Conservation (phyloP, 2,329 filamentous ascomycete species). For the Incumbomyces delicatus region DNA sequence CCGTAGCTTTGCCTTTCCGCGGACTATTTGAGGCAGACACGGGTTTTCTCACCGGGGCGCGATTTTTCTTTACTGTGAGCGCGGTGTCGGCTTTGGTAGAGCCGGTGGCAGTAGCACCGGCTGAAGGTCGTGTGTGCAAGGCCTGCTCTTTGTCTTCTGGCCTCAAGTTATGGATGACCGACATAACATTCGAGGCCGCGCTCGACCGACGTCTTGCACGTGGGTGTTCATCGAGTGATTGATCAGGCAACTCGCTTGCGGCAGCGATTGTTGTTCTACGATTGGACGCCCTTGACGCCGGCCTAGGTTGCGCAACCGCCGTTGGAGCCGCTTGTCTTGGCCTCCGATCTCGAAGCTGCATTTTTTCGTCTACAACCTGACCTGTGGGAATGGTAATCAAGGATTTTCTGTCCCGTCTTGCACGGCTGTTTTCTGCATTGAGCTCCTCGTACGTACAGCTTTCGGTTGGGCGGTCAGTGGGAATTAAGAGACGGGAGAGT, state of each 20-base stretch:
- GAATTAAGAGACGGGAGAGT: conserved; percentile 72
- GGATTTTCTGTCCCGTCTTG: conserved; percentile 56
- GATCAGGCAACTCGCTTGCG: conserved; percentile 35
- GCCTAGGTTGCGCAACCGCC: conserved; percentile 45
- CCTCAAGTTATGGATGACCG: conserved; percentile 23
- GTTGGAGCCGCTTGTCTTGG: conserved; percentile 31
- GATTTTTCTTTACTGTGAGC: conserved; percentile 51
- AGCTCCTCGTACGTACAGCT: conserved; percentile 74
- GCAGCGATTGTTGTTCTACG: conserved; percentile 56
- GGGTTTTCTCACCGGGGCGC: conserved; percentile 37
- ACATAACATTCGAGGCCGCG: conserved; percentile 22
- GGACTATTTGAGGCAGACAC: conserved; percentile 28
- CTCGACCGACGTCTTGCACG: conserved; percentile 23
- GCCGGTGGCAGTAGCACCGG: conserved; percentile 12
- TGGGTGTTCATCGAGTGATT: background rate
- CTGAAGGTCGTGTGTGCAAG: background rate
- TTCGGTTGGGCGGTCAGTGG: conserved; percentile 59
- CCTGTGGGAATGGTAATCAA: conserved; percentile 34
- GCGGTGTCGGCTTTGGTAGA: conserved; percentile 24
- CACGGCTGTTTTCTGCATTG: conserved; percentile 55
- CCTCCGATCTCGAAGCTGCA: conserved; percentile 66
- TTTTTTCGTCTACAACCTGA: conserved; percentile 44
- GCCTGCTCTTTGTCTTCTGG: conserved; percentile 15
- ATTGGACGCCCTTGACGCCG: conserved; percentile 33
- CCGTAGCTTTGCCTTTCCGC: conserved; percentile 23